Evolutionary conservation across 106 monocot species (phyloP).

Genomic region (Platanthera zijinensis): DNA sequence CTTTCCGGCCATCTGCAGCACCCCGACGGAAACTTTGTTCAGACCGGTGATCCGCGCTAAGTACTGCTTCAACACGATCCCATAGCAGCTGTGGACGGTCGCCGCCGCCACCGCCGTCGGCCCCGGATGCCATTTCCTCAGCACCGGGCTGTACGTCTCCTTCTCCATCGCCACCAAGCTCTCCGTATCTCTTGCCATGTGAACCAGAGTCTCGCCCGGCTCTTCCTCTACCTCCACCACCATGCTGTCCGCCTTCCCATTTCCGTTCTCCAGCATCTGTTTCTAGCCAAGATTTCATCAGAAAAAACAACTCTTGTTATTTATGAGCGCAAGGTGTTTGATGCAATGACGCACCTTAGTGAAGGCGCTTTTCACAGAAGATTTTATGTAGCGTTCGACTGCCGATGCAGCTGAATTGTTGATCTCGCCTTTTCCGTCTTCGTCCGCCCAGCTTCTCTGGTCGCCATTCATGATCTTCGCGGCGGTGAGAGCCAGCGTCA

Average conservation of each 20-base stretch:
- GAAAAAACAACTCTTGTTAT: neutral
- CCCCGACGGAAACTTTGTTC: slow-evolving; percentile 16
- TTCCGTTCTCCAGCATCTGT: slow-evolving; percentile 10
- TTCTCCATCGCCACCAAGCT: slow-evolving; percentile 23
- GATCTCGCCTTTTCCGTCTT: neutral
- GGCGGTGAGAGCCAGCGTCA: slow-evolving; percentile 27
- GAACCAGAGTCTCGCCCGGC: slow-evolving; percentile 7
- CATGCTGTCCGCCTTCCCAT: slow-evolving; percentile 16
- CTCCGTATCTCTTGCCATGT: slow-evolving; percentile 20
- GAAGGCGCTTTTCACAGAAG: slow-evolving; percentile 47
- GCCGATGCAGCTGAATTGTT: slow-evolving; percentile 3
- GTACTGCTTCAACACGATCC: slow-evolving; percentile 32
- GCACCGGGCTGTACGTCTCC: slow-evolving; percentile 20
- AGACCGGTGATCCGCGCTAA: slow-evolving; percentile 11
- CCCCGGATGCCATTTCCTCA: slow-evolving; percentile 30
- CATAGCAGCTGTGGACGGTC: slow-evolving; percentile 31
- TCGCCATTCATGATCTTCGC: slow-evolving; percentile 31
- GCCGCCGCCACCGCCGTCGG: slow-evolving; percentile 26
- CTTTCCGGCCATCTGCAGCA: slow-evolving; percentile 27
- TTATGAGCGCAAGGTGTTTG: neutral
- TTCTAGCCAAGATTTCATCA: neutral
- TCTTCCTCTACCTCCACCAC: slow-evolving; percentile 15
- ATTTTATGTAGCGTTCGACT: slow-evolving; percentile 45
- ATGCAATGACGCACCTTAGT: slow-evolving; percentile 20
- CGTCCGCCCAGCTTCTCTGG: slow-evolving; percentile 7